Evolutionary conservation across 148 eudicot species (phyloP), one percentile per base, ranked within the genome.

Genomic region (Nepenthes gracilis): DNA sequence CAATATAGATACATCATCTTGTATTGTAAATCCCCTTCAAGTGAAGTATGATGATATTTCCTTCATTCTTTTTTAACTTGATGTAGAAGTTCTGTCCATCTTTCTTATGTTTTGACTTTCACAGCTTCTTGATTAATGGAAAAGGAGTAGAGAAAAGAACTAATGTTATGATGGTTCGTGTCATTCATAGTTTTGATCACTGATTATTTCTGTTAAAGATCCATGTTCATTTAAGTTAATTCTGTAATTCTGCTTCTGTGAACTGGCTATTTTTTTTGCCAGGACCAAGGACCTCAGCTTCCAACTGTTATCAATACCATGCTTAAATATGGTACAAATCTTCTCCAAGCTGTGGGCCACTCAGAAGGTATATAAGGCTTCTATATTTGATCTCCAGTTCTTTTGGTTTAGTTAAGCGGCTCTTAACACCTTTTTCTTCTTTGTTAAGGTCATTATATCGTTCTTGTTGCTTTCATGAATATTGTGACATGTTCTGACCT

Each of bases 51-150:
- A 60, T 47, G 36, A 36, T 36, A 52, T 59, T 57, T 23, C 62
- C 43, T 57, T 12, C 36, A 12, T n/a, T 62, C 50, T 23, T 62
- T 64, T 60, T 55, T 36, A 33, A 48, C 70, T 64, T 35, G 37
- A 45, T 40, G 36, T 32, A 12, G 32, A 10, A 36, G 37, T 55
- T 33, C 38, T 55, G 47, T 37, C 74, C 50, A 74, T 54, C 55
- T 47, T 43, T 59, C 49, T 6, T 67, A 43, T 54, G 61, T 67
- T 36, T 74, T 64, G 40, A 52, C 56, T 63, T 74, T 34, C 69
- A 64, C 75, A 92, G 98, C 78, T 66, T 92, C 76, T 77, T 92
- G 61, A 66, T 92, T 65, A 92, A 92, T 66, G 98, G 98, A 61
- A 88, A 59, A 66, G 80, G 81, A 56, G 98, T 92, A 67, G 81